Base-by-base conservation (phyloP, 2,329 filamentous ascomycete species). In the Xylaria sp. region DNA sequence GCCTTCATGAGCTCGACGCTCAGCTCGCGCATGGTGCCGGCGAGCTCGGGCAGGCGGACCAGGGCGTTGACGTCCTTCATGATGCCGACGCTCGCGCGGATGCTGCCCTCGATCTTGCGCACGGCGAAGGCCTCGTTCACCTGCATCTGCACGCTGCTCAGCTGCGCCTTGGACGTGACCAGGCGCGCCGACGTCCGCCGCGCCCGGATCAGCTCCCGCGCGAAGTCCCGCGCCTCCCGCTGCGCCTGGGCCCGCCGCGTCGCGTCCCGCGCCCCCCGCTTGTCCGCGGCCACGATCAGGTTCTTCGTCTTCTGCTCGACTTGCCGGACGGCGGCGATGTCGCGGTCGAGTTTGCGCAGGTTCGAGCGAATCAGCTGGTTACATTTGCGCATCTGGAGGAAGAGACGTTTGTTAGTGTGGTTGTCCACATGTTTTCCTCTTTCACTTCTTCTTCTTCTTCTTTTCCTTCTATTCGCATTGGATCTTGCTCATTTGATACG, bases 61-160 rank as follows among this genome's bases (percentile, higher is more conserved):
- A 98, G 85, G 17, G 86, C 88, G 80, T 98, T 98, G 68, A 99
- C 93, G 79, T 98, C 94, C 82, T 94, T 95, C 96, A 99, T 98
- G 74, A 99, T 94, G 53, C 93, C 92, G 9, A 95, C 94, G 74
- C 90, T 93, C 49, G 92, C 91, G 73, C 89, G 88, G 77, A 99
- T 94, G 76, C 91, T 94, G 54, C 94, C 95, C 82, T 98, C 94
- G 72, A 99, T 98, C 85, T 97, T 97, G 74, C 93, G 90, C 75
- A 98, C 91, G 1, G 93, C 93, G 80, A 98, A 98, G 1, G 96
- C 94, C 83, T 98, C 95, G 77, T 94, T 93, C 77, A 99, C 95
- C 82, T 98, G 96, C 94, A 98, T 97, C 81, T 95, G 91, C 51
- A 99, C 95, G 73, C 92, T 95, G 78, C 91, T 90, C 57, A 99